Percentiles rank a stretch among this genome's conserved stretches.
These are phyloP conservation scores for Sporothrix mexicana DNA, from an alignment of 2,329 filamentous ascomycete species.

Conservation along the genomic window DNA sequence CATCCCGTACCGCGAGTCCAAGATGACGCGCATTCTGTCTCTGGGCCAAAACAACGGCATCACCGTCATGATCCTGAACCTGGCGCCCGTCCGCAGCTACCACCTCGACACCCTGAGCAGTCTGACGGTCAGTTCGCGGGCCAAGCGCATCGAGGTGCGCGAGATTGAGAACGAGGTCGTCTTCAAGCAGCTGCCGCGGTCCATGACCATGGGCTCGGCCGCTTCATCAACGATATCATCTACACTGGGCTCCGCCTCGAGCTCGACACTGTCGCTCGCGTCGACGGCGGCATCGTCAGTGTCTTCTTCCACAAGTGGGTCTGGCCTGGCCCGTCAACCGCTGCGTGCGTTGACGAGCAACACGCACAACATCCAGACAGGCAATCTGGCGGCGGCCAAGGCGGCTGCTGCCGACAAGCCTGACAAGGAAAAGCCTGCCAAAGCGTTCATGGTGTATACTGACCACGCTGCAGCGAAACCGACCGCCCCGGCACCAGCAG, in stretches of 20 bases:
- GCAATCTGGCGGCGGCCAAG: conserved; percentile 54
- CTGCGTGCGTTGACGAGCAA: conserved; percentile 73
- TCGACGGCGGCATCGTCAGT: conserved; percentile 9
- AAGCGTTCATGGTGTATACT: conserved; percentile 85
- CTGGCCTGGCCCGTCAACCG: conserved; percentile 69
- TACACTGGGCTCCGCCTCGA: not conserved
- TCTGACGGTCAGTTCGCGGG: conserved; percentile 91
- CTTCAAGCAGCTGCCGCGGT: conserved; percentile 74
- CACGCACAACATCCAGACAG: conserved; percentile 73
- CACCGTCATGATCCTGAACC: conserved; percentile 94
- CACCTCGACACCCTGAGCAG: conserved; percentile 93
- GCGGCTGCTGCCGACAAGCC: conserved; percentile 60
- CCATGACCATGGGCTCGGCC: not conserved
- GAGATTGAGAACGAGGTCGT: conserved; percentile 96
- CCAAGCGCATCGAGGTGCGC: conserved; percentile 93
- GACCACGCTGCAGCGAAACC: conserved; percentile 58
- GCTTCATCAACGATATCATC: not conserved
- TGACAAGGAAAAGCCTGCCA: conserved; percentile 55
- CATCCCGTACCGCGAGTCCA: conserved; percentile 92
- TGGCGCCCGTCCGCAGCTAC: conserved; percentile 89
- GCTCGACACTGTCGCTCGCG: conserved; percentile 24
- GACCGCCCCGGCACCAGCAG: not conserved
- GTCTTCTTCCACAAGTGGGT: conserved; percentile 42
- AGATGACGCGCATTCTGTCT: conserved; percentile 94
- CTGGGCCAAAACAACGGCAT: conserved; percentile 94